phyloP scores from a whole-genome alignment of 208 protist genomes.

The Trypanosoma boissoni region DNA sequence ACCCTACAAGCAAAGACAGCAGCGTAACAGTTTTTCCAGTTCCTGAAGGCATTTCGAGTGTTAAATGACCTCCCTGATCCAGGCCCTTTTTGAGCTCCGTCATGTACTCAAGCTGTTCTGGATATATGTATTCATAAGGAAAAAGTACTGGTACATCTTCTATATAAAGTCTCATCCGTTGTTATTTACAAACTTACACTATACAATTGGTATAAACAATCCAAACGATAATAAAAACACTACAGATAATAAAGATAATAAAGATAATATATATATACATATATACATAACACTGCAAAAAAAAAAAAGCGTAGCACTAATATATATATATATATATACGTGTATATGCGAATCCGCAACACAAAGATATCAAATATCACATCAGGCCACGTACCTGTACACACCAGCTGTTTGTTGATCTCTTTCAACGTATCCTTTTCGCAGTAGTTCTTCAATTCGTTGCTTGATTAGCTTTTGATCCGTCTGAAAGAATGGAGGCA shows the following conservation, averaged over 20 bases:
- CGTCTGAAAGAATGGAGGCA: conserved; percentile 53
- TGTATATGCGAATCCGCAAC: conserved; percentile 10
- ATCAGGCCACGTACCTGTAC: conserved; percentile 73
- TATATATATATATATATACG: conserved; percentile 18
- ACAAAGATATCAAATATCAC: conserved; percentile 1
- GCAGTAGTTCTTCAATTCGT: conserved; percentile 84
- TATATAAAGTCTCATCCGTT: conserved; percentile 94
- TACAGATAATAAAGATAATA: conserved; percentile 7
- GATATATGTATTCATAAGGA: conserved; percentile 98
- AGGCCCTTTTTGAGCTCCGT: conserved; percentile 94
- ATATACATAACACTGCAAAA: no score
- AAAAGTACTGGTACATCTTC: conserved; percentile 98
- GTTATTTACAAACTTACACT: no score
- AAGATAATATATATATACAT: conserved; percentile 5
- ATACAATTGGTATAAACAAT: no score
- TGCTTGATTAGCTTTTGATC: conserved; percentile 81
- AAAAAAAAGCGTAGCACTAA: no score
- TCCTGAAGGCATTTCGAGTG: conserved; percentile 99
- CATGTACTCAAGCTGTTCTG: conserved; percentile 99
- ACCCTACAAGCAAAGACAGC: conserved; percentile 95
- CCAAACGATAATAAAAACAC: no score
- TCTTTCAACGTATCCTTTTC: conserved; percentile 76
- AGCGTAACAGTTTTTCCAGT: conserved; percentile 99
- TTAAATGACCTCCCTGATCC: conserved; percentile 92
- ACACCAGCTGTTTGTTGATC: conserved; percentile 43